phyloP scores from a whole-genome alignment of 2,329 filamentous ascomycete species.

The Sarocladium strictum region DNA sequence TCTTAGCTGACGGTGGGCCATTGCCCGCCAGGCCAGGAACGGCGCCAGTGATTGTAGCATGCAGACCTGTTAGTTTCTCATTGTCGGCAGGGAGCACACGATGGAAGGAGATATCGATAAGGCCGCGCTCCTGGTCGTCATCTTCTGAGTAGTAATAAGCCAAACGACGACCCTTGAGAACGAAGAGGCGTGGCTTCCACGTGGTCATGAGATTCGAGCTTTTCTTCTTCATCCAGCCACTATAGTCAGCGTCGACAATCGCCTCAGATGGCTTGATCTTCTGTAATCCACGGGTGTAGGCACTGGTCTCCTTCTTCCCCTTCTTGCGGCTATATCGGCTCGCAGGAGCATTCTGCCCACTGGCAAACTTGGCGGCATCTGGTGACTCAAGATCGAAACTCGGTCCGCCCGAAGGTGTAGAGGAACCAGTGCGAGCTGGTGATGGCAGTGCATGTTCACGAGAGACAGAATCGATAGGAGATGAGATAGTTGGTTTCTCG shows the following conservation, averaged over 20 bases:
- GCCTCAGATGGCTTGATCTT: constrained; percentile 79
- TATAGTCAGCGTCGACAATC: constrained; percentile 83
- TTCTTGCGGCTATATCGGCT: constrained; percentile 56
- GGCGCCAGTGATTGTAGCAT: constrained; percentile 88
- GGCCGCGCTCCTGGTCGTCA: constrained; percentile 85
- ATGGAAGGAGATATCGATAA: constrained; percentile 97
- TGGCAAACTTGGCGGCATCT: constrained; percentile 53
- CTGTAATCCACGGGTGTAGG: constrained; percentile 80
- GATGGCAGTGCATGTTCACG: constrained; percentile 50
- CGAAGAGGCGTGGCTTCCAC: constrained; percentile 95
- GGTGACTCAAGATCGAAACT: constrained; percentile 78
- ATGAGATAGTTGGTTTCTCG: constrained; percentile 21
- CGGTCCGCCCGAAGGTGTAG: constrained; percentile 55
- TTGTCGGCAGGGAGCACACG: constrained; percentile 92
- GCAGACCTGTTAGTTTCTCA: constrained; percentile 81
- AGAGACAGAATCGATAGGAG: constrained; percentile 27
- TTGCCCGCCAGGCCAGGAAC: constrained; percentile 33
- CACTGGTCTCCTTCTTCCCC: constrained; percentile 90
- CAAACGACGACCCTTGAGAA: constrained; percentile 82
- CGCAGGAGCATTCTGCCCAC: constrained; percentile 39
- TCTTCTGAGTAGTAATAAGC: constrained; percentile 96
- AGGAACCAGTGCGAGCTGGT: constrained; percentile 71
- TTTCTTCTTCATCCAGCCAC: constrained; percentile 99
- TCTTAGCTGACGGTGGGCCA: constrained; percentile 33
- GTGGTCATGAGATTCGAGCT: constrained; percentile 93